phyloP scores from a whole-genome alignment of 257 asterid genomes.

The Haberlea rhodopensis region DNA sequence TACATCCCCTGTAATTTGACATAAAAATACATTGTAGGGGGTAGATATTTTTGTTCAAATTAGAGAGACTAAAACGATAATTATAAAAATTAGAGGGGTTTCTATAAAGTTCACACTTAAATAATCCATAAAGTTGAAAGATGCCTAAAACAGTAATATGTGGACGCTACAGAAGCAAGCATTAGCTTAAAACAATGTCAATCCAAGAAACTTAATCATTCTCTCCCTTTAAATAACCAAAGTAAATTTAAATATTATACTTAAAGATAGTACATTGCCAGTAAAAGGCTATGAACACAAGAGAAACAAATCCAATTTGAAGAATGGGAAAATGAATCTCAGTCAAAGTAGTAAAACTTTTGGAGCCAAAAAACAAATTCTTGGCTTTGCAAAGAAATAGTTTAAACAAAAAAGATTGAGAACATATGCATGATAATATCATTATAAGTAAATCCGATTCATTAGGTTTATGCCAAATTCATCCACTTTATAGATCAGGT shows the following conservation, averaged over 20 bases:
- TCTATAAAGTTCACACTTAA: no score
- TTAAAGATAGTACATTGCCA: conserved; percentile 17
- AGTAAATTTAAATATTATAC: conserved; percentile 20
- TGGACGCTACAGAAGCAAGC: conserved; percentile 35
- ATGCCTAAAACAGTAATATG: conserved; percentile 31
- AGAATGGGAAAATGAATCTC: conserved; percentile 39
- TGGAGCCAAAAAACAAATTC: conserved; percentile 45
- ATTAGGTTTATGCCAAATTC: conserved; percentile 8
- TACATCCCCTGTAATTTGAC: no score
- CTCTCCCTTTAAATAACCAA: conserved; percentile 40
- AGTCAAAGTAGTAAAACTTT: conserved; percentile 54
- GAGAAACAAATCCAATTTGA: conserved; percentile 49
- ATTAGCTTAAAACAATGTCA: conserved; percentile 27
- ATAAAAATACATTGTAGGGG: no score
- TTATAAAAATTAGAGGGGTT: no score
- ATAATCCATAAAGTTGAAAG: conserved; percentile 28
- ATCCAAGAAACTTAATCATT: conserved; percentile 48
- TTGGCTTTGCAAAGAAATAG: conserved; percentile 5
- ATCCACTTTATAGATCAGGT: no score
- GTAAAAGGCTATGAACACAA: conserved; percentile 26
- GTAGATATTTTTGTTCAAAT: no score
- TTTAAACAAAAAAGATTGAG: background rate
- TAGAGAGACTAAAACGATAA: no score
- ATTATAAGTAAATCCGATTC: conserved; percentile 15
- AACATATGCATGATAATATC: conserved; percentile 18